These are phyloP conservation scores for Aspergillus mulundensis DNA, from an alignment of 495 filamentous ascomycete species.

Conservation along the genomic window DNA sequence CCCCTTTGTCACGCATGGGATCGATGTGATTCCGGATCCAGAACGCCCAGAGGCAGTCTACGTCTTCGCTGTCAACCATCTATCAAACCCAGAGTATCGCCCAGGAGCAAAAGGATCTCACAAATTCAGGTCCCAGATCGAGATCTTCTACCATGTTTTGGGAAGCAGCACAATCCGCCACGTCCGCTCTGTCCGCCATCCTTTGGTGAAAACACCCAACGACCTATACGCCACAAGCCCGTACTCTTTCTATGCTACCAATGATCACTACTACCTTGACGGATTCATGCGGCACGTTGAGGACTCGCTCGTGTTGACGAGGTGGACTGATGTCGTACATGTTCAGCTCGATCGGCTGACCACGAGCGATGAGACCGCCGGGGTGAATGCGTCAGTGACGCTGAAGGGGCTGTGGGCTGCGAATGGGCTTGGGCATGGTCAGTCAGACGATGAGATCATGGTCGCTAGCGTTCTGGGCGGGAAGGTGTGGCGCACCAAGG, in stretches of 20 bases:
- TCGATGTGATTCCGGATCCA: conserved; percentile 51
- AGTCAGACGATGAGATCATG: conserved; percentile 42
- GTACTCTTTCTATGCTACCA: conserved; percentile 53
- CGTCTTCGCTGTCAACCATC: conserved; percentile 59
- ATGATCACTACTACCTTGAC: conserved; percentile 54
- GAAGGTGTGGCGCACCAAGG: conserved; percentile 27
- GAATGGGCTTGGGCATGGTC: conserved; percentile 57
- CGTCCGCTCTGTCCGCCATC: conserved; percentile 42
- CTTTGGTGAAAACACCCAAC: conserved; percentile 55
- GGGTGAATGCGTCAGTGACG: conserved; percentile 42
- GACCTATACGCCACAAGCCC: conserved; percentile 50
- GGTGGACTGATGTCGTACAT: conserved; percentile 37
- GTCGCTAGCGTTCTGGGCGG: conserved; percentile 39
- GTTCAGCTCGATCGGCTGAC: conserved; percentile 24
- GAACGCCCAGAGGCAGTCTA: conserved; percentile 46
- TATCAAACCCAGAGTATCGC: conserved; percentile 41
- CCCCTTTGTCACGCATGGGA: conserved; percentile 57
- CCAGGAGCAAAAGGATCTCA: conserved; percentile 11
- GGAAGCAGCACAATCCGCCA: conserved; percentile 28
- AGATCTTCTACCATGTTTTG: conserved; percentile 55
- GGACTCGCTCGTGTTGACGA: conserved; percentile 32
- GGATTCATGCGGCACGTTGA: conserved; percentile 44
- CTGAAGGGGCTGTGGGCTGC: conserved; percentile 43
- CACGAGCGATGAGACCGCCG: conserved; percentile 18
- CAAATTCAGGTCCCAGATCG: conserved; percentile 49